Base-by-base conservation (phyloP, 2,329 filamentous ascomycete genomes). In the Hypoxylon sp. region DNA sequence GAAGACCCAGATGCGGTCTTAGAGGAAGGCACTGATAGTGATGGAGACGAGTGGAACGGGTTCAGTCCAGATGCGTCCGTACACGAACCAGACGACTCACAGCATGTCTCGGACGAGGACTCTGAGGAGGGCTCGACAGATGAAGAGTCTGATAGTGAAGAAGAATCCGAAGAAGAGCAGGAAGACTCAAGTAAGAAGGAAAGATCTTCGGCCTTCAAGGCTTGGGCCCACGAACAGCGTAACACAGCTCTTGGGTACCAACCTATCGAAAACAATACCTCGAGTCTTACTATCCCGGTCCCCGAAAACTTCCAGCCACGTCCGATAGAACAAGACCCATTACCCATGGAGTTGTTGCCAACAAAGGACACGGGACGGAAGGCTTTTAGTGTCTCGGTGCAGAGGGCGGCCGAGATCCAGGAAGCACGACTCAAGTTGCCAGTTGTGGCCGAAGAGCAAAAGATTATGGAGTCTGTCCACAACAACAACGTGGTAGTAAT, bases 401-500 rank as follows among this genome's bases (percentile, higher is more conserved):
- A 84, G 33, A 85, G 95, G 55, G 78, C 84, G 0, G 77, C 87
- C 4, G 88, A 89, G 15, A 89, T 98, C 18, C 91, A 97, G 72
- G 84, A 88, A 43, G 85, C 88, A 9, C 87, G 95, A 10, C 74
- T 96, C 42, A 86, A 90, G 53, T 81, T 99, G 13, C 95, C 95
- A 0, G 91, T 99, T 1, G 92, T 98, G 1, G 91, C 91, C 1
- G 93, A 98, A 73, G 95, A 99, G 74, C 95, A 99, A 72, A 92
- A 89, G 69, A 93, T 99, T 24, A 98, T 99, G 93, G 95, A 99
- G 75, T 92, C 93, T 1, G 92, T 99, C 45, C 89, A 97, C 74
- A 94, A 94, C 71, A 90, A 97, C 72, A 85, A 94, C 48, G 87
- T 92, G 3, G 90, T 97, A 1, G 89, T 99, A 9, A 86, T 99